Conservation (phyloP, 2,329 filamentous ascomycete genomes). For the Hypoxylon sp. region DNA sequence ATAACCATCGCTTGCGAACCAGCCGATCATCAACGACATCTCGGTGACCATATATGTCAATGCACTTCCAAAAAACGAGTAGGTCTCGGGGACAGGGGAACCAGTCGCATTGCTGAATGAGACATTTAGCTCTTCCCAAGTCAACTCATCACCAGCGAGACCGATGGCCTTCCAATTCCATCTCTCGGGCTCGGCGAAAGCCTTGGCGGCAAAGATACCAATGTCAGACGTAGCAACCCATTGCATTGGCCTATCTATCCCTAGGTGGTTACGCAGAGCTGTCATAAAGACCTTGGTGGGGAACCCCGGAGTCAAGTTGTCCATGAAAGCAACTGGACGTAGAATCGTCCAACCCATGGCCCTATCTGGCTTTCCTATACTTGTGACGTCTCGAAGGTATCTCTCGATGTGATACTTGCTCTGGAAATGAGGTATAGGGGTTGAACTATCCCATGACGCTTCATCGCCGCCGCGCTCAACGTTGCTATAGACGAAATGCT, state of each 20-base stretch:
- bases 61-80: conserved; percentile 44
- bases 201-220: conserved; percentile 55
- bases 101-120: conserved; percentile 45
- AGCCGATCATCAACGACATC: conserved; percentile 47
- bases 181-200: conserved; percentile 50
- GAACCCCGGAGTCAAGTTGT: conserved; percentile 55
- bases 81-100: conserved; percentile 39
- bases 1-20: conserved; percentile 49
- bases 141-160: conserved; percentile 57
- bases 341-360: conserved; percentile 68
- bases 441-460: conserved; percentile 60
- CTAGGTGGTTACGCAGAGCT: conserved; percentile 45
- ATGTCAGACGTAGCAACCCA: conserved; percentile 55
- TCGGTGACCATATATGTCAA: conserved; percentile 46
- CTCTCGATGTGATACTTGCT: conserved; percentile 69
- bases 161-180: conserved; percentile 51
- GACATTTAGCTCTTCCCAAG: conserved; percentile 43
- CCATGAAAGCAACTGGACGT: conserved; percentile 69
- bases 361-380: conserved; percentile 45
- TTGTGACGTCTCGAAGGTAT: conserved; percentile 60
- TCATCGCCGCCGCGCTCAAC: conserved; percentile 68
- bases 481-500: conserved; percentile 70
- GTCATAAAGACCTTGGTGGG: conserved; percentile 50
- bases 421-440: conserved; percentile 68
- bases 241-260: conserved; percentile 50